Conservation (phyloP, 2,329 filamentous ascomycete species). For the Bisporella sp. region DNA sequence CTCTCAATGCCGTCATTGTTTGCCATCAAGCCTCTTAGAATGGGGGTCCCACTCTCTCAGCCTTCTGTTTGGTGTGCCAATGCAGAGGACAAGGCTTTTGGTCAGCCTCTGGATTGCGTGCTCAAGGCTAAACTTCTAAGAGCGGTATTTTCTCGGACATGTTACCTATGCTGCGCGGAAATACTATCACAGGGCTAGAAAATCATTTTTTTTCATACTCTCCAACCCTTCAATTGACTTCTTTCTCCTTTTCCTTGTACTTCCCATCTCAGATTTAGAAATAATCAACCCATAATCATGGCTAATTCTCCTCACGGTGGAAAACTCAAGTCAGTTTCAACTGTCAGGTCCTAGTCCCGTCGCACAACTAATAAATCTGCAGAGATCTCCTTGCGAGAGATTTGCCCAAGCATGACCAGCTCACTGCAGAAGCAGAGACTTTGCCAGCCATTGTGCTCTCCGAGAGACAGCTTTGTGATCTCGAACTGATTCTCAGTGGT, state of each 20-base stretch:
- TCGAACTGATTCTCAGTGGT: constrained; percentile 94
- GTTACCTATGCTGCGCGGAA: too few species aligned
- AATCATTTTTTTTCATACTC: background rate
- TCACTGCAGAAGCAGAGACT: constrained; percentile 75
- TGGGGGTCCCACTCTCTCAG: too few species aligned
- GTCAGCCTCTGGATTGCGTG: too few species aligned
- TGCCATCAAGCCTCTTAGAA: too few species aligned
- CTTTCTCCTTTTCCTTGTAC: background rate
- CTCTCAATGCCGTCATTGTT: too few species aligned
- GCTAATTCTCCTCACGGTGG: constrained; percentile 77
- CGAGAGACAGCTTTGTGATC: constrained; percentile 94
- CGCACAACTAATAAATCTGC: constrained; percentile 5
- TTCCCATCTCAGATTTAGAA: background rate
- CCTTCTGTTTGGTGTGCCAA: too few species aligned
- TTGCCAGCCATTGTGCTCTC: constrained; percentile 79
- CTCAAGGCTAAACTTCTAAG: too few species aligned
- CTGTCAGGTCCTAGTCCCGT: background rate
- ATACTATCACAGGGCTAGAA: too few species aligned
- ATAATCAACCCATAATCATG: constrained; percentile 37
- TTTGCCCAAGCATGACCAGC: constrained; percentile 71
- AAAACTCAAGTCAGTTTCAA: constrained; percentile 64
- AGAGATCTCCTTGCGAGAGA: constrained; percentile 87
- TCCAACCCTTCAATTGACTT: constrained; percentile 1
- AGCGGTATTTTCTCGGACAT: too few species aligned
- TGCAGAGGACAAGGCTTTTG: background rate